Percentiles rank a stretch among this genome's conserved stretches.
Evolutionary conservation across 805 yeast genomes (phyloP).

Genomic region (Scheffersomyces lignosus): DNA sequence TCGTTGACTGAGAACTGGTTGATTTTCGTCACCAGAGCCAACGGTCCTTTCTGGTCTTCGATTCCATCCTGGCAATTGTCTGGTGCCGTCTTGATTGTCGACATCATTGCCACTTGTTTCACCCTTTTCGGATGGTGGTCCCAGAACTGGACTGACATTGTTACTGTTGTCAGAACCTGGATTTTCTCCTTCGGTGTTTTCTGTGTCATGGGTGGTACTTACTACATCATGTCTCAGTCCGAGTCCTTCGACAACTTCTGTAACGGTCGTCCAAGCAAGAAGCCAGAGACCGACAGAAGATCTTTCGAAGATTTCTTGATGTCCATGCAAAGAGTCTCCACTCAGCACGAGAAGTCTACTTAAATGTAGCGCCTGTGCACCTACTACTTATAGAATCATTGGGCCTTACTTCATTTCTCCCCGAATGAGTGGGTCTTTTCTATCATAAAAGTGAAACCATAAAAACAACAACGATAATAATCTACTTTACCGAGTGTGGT

Average conservation of each 20-base stretch:
- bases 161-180: slow-evolving; percentile 92
- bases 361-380: too few relatives aligned
- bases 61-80: slow-evolving; percentile 94
- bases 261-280: slow-evolving; percentile 74
- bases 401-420: slow-evolving; percentile 3
- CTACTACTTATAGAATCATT: neutral
- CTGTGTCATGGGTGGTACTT: slow-evolving; percentile 95
- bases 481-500: too few relatives aligned
- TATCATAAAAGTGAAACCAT: neutral
- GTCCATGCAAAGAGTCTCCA: slow-evolving; percentile 86
- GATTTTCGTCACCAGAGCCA: slow-evolving; percentile 94
- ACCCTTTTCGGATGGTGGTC: slow-evolving; percentile 97
- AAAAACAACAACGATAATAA: too few relatives aligned
- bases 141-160: slow-evolving; percentile 95
- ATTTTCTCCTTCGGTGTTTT: slow-evolving; percentile 95
- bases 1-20: slow-evolving; percentile 97
- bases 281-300: slow-evolving; percentile 56
- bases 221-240: slow-evolving; percentile 87
- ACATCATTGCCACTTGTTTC: slow-evolving; percentile 89
- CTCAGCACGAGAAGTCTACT: slow-evolving; percentile 82
- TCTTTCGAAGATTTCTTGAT: slow-evolving; percentile 80
- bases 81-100: slow-evolving; percentile 91
- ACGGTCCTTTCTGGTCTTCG: slow-evolving; percentile 98
- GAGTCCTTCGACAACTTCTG: slow-evolving; percentile 78
- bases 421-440: neutral